Evolutionary conservation across 169 alveolate species (phyloP), one percentile per base, ranked within the genome.

Genomic region (Cryptosporidium meleagridis): DNA sequence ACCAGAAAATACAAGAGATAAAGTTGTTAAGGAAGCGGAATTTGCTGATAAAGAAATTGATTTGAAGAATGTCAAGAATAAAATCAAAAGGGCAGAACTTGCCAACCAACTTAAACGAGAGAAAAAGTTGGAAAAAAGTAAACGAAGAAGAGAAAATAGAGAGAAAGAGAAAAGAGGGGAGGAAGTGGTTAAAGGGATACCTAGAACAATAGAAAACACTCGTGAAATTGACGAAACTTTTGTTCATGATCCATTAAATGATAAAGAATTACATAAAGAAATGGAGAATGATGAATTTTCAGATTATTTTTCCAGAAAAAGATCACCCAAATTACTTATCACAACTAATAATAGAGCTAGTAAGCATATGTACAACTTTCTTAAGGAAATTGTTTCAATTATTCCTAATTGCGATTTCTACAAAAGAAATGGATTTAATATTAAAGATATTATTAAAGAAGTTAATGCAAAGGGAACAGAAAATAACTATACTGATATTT

Each of bases 331-430:
- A 85, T 95, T 97, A 44, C 85, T 96, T 33, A 92, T 97, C 84
- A 96, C 98, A 4, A 96, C 99, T 6, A 93, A 94, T 41, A 93
- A 95, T 84, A 94, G 97, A 58, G 97, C 98, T 29, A 86, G 95
- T 26, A 91, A 92, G 85, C 86, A 94, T 59, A 72, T 96, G 71
- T 95, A 95, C 65, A 93, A 93, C 61, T 97, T 97, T 87, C 87
- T 96, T 65, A 95, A 96, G 75, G 99, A 97, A 85, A 80, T 97
- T 58, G 95, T 96, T 70, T 91, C 93, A 48, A 92, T 95, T 21
- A 91, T 97, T 65, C 98, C 98, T n/a, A 96, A 96, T 87, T 84
- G 94, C 51, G 95, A 96, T 91, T 97, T 96, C 92, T 96, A 96
- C 84, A 96, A 96, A 67, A 93, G 99, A 91, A 91, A 95, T 62